Conservation (phyloP, 495 filamentous ascomycete genomes). For the Penicillium fimorum region DNA sequence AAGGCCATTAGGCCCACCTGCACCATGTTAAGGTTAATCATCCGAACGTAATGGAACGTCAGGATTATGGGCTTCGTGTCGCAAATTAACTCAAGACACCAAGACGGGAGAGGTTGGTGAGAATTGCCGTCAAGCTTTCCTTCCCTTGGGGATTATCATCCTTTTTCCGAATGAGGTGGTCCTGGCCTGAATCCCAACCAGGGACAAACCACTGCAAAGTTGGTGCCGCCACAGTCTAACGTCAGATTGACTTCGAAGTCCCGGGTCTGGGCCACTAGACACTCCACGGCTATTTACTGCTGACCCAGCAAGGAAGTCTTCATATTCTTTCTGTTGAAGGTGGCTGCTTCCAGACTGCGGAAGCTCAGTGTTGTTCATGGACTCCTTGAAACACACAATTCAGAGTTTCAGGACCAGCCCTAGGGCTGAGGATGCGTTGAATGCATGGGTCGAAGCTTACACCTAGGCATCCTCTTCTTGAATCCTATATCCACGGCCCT, state of each 20-base stretch:
- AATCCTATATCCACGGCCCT: constrained; percentile 7
- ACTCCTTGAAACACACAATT: background rate
- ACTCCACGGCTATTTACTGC: background rate
- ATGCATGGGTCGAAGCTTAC: background rate
- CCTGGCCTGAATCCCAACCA: constrained; percentile 14
- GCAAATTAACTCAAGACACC: background rate
- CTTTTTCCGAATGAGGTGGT: constrained; percentile 15
- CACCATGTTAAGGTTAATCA: constrained; percentile 22
- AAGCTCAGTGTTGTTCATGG: background rate
- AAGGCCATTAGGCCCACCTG: background rate
- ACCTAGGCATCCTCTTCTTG: background rate
- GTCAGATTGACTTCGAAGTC: constrained; percentile 28
- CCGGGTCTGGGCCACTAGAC: constrained; percentile 19
- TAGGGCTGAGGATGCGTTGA: background rate
- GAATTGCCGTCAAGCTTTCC: constrained; percentile 22
- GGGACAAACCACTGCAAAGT: constrained; percentile 12
- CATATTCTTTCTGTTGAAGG: background rate
- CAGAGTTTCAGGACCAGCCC: background rate
- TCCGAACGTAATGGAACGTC: constrained; percentile 30
- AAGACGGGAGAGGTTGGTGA: constrained; percentile 1
- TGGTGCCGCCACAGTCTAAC: constrained; percentile 23
- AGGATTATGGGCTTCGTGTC: constrained; percentile 17
- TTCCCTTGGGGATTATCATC: constrained; percentile 7
- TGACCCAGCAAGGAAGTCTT: background rate
- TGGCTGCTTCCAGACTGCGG: background rate